A percentile compares a stretch with the other conserved stretches of the same genome.
Evolutionary conservation across 352 stramenopile species (phyloP).

Genomic region (Globisporangium polare): DNA sequence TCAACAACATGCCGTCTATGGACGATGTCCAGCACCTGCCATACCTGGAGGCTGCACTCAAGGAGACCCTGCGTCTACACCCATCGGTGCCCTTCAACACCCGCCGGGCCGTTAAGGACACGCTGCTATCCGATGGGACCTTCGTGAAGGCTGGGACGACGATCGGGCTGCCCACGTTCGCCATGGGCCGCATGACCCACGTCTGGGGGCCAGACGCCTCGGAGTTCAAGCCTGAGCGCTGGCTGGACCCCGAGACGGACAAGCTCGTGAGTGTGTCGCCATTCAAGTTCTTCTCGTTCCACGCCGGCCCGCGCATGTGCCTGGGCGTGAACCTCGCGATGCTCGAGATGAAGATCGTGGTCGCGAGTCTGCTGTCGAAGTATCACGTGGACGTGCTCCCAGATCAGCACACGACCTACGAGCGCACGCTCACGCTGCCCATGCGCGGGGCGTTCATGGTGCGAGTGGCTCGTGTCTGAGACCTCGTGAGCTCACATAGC

Average conservation of each 20-base stretch:
- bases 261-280: background rate
- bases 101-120: background rate
- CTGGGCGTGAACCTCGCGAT: slow-evolving; percentile 9
- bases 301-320: slow-evolving; percentile 2
- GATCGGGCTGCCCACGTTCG: background rate
- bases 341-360: slow-evolving; percentile 37
- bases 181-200: slow-evolving; percentile 4
- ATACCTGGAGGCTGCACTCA: slow-evolving; percentile 32
- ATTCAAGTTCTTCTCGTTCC: slow-evolving; percentile 2
- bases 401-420: slow-evolving; percentile 24
- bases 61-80: slow-evolving; percentile 5
- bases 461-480: background rate
- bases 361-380: slow-evolving; percentile 42
- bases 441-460: slow-evolving; percentile 21
- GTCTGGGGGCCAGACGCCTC: slow-evolving; percentile 45
- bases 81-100: background rate
- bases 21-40: slow-evolving; percentile 27
- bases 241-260: slow-evolving; percentile 14
- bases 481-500: background rate
- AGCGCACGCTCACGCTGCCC: slow-evolving; percentile 26
- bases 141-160: background rate
- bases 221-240: slow-evolving; percentile 48
- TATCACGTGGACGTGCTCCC: slow-evolving; percentile 28
- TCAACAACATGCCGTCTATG: slow-evolving; percentile 15
- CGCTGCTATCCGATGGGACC: slow-evolving; percentile 1